Percentiles rank a stretch among this genome's conserved stretches.
Evolutionary conservation across 73 alveolate species (phyloP).

Genomic region (Effrenium voratum): DNA sequence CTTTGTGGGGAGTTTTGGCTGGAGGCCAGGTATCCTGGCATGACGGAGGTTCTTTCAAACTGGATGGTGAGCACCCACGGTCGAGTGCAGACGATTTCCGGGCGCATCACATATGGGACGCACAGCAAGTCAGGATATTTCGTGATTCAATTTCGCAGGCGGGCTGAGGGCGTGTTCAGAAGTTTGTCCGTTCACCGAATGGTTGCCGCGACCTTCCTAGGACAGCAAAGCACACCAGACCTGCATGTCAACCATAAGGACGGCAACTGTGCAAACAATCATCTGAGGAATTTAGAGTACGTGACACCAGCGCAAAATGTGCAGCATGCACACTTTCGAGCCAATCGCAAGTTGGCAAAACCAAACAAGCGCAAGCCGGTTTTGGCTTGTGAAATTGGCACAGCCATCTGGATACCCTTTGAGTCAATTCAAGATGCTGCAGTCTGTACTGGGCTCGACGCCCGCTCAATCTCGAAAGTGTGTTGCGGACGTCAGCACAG

Average conservation of each 20-base stretch:
- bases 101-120: neutral
- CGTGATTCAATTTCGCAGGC: no score
- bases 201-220: constrained; percentile 11
- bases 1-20: neutral
- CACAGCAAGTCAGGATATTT: neutral
- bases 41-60: neutral
- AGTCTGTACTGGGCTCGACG: no score
- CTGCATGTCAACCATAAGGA: neutral
- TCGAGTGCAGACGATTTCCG: neutral
- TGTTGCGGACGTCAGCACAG: no score
- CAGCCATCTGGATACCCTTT: no score
- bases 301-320: neutral
- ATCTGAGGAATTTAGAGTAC: neutral
- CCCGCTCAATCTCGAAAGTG: no score
- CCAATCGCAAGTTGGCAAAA: no score
- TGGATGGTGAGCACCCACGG: neutral
- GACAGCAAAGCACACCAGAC: neutral
- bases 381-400: no score
- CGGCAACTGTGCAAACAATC: neutral
- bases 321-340: no score
- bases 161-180: neutral
- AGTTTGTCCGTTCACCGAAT: neutral
- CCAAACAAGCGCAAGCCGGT: no score
- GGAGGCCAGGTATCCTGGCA: neutral
- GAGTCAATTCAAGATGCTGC: no score